Conservation (phyloP, 805 yeast species). For the Cyberlindnera amylophila region DNA sequence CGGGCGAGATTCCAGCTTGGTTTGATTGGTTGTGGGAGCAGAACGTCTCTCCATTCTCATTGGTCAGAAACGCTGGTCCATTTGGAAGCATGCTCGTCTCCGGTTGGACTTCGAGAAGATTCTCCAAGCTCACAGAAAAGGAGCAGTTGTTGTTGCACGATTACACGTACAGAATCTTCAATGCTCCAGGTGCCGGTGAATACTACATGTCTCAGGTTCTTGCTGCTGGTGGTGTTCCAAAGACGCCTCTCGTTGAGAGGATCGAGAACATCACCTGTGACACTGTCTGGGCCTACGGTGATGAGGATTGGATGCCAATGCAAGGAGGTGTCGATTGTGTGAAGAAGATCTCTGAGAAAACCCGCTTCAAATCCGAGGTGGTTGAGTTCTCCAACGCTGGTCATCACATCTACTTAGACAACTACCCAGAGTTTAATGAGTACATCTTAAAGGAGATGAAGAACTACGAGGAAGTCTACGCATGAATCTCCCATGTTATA, state of each 20-base stretch:
- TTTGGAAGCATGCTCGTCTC: slow-evolving; percentile 82
- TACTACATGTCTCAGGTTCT: slow-evolving; percentile 79
- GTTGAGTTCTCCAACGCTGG: slow-evolving; percentile 55
- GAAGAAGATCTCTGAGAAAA: slow-evolving; percentile 22
- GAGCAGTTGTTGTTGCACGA: slow-evolving; percentile 60
- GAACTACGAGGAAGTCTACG: slow-evolving; percentile 15
- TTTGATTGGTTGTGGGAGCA: slow-evolving; percentile 80
- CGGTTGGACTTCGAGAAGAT: slow-evolving; percentile 85
- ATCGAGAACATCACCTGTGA: slow-evolving; percentile 50
- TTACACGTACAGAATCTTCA: slow-evolving; percentile 82
- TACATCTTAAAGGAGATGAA: slow-evolving; percentile 51
- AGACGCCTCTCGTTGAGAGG: slow-evolving; percentile 57
- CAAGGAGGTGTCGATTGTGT: slow-evolving; percentile 36
- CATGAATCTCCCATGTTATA: neutral
- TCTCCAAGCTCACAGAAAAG: slow-evolving; percentile 47
- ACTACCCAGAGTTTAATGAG: slow-evolving; percentile 48
- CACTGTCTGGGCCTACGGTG: slow-evolving; percentile 83
- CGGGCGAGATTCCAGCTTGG: slow-evolving; percentile 64
- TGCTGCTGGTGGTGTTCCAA: slow-evolving; percentile 89
- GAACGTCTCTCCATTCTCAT: slow-evolving; percentile 78
- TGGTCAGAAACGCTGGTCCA: slow-evolving; percentile 76
- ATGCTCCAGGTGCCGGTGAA: slow-evolving; percentile 88
- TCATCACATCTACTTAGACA: slow-evolving; percentile 78
- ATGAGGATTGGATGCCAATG: slow-evolving; percentile 62
- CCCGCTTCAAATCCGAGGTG: slow-evolving; percentile 31